Base-by-base conservation (phyloP, 768 basidiomycete species). In the Pisolithus orientalis region DNA sequence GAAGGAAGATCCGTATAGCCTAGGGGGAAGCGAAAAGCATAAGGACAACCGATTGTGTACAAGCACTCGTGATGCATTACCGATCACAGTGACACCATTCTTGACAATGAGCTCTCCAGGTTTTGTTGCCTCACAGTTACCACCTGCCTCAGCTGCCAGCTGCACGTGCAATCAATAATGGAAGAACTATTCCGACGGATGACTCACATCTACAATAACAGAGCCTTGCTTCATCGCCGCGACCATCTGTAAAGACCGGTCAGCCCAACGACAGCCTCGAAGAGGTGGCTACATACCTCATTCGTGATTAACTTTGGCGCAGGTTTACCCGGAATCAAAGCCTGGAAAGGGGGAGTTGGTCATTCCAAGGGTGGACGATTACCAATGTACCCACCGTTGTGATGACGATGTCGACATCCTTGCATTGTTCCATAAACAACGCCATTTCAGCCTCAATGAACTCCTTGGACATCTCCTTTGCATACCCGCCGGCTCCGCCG, bases 191-290 rank as follows among this genome's bases (percentile, higher is more conserved):
- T 44, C 25, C 25, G 27, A 17, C 32, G 52, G 8, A 55, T 3
- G 31, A 60, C 67, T 47, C 56, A 68, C 69, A 66, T 94, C 91
- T 27, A 93, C 90, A 49, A 94, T 80, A 28, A 94, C 83, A 5
- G 91, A 93, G 25, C 91, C 91, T 70, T 88, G 89, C 59, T 88
- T 92, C 91, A 94, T 92, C n/a, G 83, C 86, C 39, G 83, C 80
- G 13, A 94, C 77, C 87, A 93, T 92, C 73, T 77, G 49, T 8
- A 53, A 29, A 52, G 3, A 38, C 40, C 21, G 29, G 28, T 66
- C 37, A 67, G 47, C 29, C 27, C 31, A 13, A 14, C 38, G 46
- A 29, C 21, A 7, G n/a, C 37, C 4, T 8, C 29, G 25, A 8
- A 16, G 32, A 42, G 11, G 27, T 14, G 4, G 45, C 29, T 14